Base-by-base conservation (phyloP, 208 protist species). In the Acanthamoeba pearcei region DNA sequence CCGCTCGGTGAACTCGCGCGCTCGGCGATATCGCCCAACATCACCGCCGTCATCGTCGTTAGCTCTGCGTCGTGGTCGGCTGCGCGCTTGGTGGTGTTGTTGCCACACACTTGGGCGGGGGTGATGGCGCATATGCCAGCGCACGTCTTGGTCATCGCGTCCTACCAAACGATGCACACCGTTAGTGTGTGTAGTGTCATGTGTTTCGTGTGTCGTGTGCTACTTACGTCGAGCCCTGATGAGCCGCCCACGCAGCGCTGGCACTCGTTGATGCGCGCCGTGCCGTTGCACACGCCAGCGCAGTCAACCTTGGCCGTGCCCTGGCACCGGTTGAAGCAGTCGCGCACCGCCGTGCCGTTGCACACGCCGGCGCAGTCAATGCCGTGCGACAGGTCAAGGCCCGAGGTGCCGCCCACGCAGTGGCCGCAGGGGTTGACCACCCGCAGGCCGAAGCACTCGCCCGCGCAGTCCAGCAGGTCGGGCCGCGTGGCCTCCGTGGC, bases 381-480 rank as follows among this genome's bases (percentile, higher is more conserved):
- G 19, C 74, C 74, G 74, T 83, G 53, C 12, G 19, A n/a, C 5
- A 55, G 5, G 74, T 83, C 74, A 3, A 83, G 74, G 17, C 74
- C 74, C 1, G 74, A 17, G 9, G 1, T 6, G 42, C 74, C 74
- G 74, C 74, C 38, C 22, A 53, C 27, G 74, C 74, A 83, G 74
- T 32, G 53, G 74, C 74, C 74, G 74, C 74, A 83, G 12, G 35
- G 13, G 74, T 83, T 83, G 55, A 62, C 3, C 10, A 32, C 19
- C 5, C 55, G 55, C 29, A 15, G 49, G 32, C 83, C 83, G 42
- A 27, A 27, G 83, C 83, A 90, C 55, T 90, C 29, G 55, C 83
- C 83, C 3, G 83, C 83, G 57, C 83, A 90, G 83, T 88, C 80
- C n/a, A 15, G 3, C 27, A 88, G 80, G 29, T 88, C 2, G 46